Conservation (phyloP, 164 flowering plant genomes). For the Tetracentron sinense region DNA sequence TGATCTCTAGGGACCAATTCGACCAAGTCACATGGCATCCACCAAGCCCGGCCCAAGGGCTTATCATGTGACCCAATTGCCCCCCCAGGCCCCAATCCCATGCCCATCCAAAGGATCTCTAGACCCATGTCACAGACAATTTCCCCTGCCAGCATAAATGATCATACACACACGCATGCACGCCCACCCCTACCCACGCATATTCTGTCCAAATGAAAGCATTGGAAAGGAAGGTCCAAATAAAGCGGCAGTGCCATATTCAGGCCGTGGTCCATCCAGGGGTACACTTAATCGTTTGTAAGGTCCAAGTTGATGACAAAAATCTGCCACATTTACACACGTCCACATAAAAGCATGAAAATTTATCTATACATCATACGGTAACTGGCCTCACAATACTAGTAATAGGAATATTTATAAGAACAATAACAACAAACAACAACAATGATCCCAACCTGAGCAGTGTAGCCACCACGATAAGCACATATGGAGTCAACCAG, state of each 20-base stretch:
- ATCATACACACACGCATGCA: too few relatives aligned
- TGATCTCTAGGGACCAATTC: too few relatives aligned
- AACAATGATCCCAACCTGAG: slow-evolving; percentile 50
- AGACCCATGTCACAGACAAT: too few relatives aligned
- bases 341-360: not conserved
- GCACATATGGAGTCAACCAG: slow-evolving; percentile 59
- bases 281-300: not conserved
- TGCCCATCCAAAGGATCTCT: too few relatives aligned
- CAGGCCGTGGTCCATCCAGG: not conserved
- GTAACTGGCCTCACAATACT: not conserved
- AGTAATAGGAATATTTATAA: not conserved
- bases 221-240: not conserved
- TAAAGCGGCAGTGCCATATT: not conserved
- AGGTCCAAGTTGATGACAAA: not conserved
- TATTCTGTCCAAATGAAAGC: not conserved
- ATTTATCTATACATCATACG: not conserved
- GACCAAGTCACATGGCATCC: too few relatives aligned
- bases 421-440: not conserved
- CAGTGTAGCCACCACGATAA: slow-evolving; percentile 85
- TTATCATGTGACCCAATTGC: too few relatives aligned
- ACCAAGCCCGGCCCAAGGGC: too few relatives aligned
- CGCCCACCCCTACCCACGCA: too few relatives aligned
- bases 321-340: not conserved
- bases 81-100: too few relatives aligned
- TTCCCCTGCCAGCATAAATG: too few relatives aligned